Base-by-base conservation (phyloP, 2,329 filamentous ascomycete species). In the Phialocephala sp. region DNA sequence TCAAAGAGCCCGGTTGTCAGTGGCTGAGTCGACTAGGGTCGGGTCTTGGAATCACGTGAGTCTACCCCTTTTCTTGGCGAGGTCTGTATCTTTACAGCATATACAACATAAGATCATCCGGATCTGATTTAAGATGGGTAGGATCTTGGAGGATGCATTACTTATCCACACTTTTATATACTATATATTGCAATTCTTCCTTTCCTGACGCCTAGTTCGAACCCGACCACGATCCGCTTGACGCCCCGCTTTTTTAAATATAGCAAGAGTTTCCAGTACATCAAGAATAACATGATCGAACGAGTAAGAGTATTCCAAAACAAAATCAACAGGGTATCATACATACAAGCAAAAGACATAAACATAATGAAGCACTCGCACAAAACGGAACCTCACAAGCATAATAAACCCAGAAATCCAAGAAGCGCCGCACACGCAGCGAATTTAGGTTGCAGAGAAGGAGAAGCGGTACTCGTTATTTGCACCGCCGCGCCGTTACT, bases 1-100 rank as follows among this genome's bases (percentile, higher is more conserved):
- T 52, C 11, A 14, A 52, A 36, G 39, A 39, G 43, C 45, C n/a
- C 59, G 32, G 15, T 32, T 39, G 18, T 27, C 1, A 20, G 41
- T 60, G 32, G 45, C 41, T 45, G 47, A 18, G 60, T 58, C 47
- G 47, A 8, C 12, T 39, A 14, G 8, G 20, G 8, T 55, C 15
- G 45, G 27, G 15, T 35, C 22, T 41, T 36, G 1, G 24, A 27
- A 39, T 61, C 59, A 61, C 59, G 47, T 55, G 59, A 15, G 35
- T 12, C 27, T 24, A 37, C 45, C 59, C 47, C 47, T 32, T 50
- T 52, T 60, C 43, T 12, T 36, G 20, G 41, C 24, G 35, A 61
- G 35, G 59, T 27, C 59, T 36, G 58, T 22, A 6, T n/a, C 18
- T 20, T 39, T 22, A 39, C 14, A 32, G 27, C 27, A 32, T 3